Evolutionary conservation across 192 early-diverging fungal species (phyloP), one percentile per base, ranked within the genome.

Genomic region (Cladochytrium replicatum): DNA sequence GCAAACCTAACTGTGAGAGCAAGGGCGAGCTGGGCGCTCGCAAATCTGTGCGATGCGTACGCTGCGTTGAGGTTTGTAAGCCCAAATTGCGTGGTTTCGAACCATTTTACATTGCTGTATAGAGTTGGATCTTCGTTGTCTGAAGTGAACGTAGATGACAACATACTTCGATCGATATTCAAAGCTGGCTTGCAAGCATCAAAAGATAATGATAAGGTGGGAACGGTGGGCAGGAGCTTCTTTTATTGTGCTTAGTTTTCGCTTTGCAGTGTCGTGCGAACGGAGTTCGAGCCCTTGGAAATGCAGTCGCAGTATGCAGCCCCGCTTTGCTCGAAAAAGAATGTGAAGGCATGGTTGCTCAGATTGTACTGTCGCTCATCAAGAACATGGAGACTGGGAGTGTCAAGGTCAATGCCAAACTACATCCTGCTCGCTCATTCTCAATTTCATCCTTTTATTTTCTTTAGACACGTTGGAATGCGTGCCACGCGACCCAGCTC

Each of bases 11-110:
- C 66, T 31, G 86, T 88, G 1, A 61, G 82, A 32, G 65, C 85
- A 6, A 60, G 84, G 26, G 80, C 72, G 1, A 82, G 78, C 50
- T 89, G 86, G 86, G 82, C 83, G 0, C 59, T 86, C n/a, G 86
- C 76, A 3, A 86, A 86, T 63, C 45, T 86, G 26, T 70, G 76
- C 26, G 83, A 86, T 57, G 63, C 80, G 0, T 48, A 83, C 2
- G 66, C 78, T 5, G 32, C 69, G 27, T 24, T 72, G 30, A 66
- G 63, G 48, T 60, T 30, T 0, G 37, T 40, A n/a, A 60, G 13
- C 26, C 38, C 22, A 54, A n/a, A 32, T 4, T 47, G 6, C 23
- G 0, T 51, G 6, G 4, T 31, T 56, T n/a, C 15, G 17, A 21
- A 61, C 4, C 29, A 40, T 21, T 23, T 43, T 22, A 4, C 34